A percentile compares a stretch with the other conserved stretches of the same genome.
Conservation (phyloP, 2,329 filamentous ascomycete species). For the Teratosphaeria viscida region DNA sequence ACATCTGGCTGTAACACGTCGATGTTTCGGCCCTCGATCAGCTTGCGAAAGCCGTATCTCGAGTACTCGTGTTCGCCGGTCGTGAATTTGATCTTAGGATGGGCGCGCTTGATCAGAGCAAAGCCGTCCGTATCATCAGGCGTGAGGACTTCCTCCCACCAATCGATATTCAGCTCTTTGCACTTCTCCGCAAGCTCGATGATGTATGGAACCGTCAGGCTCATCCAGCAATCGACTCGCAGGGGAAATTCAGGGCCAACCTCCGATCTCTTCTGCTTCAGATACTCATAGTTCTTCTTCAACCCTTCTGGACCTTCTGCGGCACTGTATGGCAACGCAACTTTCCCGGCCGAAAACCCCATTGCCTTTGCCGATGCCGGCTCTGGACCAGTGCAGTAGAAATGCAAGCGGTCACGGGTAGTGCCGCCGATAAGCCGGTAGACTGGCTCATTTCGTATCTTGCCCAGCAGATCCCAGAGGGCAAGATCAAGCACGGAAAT, state of each 20-base stretch:
- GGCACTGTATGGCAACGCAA: slow-evolving; percentile 79
- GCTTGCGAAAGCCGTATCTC: slow-evolving; percentile 85
- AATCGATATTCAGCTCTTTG: slow-evolving; percentile 79
- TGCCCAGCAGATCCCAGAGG: slow-evolving; percentile 84
- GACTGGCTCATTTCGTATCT: slow-evolving; percentile 83
- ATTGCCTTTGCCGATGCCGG: slow-evolving; percentile 69
- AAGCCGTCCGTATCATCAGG: slow-evolving; percentile 91
- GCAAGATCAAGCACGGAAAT: slow-evolving; percentile 93
- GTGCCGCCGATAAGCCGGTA: slow-evolving; percentile 90
- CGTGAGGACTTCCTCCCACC: slow-evolving; percentile 91
- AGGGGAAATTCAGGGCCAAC: slow-evolving; percentile 86
- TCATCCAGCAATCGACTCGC: slow-evolving; percentile 97
- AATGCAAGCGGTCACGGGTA: slow-evolving; percentile 72
- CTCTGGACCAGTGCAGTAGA: slow-evolving; percentile 90
- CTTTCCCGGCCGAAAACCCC: slow-evolving; percentile 87
- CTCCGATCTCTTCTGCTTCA: slow-evolving; percentile 70
- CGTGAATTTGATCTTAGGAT: slow-evolving; percentile 85
- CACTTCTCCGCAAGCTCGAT: slow-evolving; percentile 81
- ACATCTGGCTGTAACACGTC: slow-evolving; percentile 94
- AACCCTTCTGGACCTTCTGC: slow-evolving; percentile 75
- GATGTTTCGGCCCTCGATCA: slow-evolving; percentile 81
- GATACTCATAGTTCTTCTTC: slow-evolving; percentile 80
- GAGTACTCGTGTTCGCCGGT: slow-evolving; percentile 96
- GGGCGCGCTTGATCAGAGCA: slow-evolving; percentile 77
- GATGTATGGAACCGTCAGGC: slow-evolving; percentile 81